Conservation (phyloP, 495 filamentous ascomycete genomes). For the Penicillium pancosmium region DNA sequence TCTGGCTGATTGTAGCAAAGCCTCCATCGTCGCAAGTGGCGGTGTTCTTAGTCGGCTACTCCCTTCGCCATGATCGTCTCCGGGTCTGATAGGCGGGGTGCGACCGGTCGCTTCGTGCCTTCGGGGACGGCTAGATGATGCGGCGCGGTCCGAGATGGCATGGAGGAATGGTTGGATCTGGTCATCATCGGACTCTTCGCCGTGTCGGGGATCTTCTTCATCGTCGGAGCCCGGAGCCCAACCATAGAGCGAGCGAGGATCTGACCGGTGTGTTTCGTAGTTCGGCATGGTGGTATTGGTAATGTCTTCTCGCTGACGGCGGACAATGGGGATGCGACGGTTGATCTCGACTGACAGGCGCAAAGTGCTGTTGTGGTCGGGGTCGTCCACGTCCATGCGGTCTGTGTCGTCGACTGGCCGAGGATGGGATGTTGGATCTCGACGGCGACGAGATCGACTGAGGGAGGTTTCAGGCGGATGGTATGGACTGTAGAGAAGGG, state of each 20-base stretch:
- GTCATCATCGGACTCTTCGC: constrained; percentile 36
- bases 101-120: constrained; percentile 27
- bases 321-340: constrained; percentile 47
- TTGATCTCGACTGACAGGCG: constrained; percentile 43
- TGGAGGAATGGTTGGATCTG: constrained; percentile 34
- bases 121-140: constrained; percentile 29
- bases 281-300: constrained; percentile 28
- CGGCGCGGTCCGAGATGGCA: constrained; percentile 31
- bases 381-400: constrained; percentile 49
- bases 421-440: constrained; percentile 30
- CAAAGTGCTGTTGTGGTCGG: constrained; percentile 20
- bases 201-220: constrained; percentile 38
- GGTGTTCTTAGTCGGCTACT: constrained; percentile 21
- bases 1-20: constrained; percentile 51
- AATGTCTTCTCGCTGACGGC: constrained; percentile 35
- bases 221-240: constrained; percentile 62
- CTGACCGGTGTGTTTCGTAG: constrained; percentile 54
- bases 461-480: constrained; percentile 37
- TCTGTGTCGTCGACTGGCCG: constrained; percentile 36
- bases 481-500: constrained; percentile 28
- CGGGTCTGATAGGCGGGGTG: constrained; percentile 14
- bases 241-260: constrained; percentile 56
- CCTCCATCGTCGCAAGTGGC: constrained; percentile 43
- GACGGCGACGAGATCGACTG: constrained; percentile 41
- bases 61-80: constrained; percentile 25